A percentile compares a stretch with the other conserved stretches of the same genome.
These are phyloP conservation scores for Zymoseptoria passerinii DNA, from an alignment of 2,329 filamentous ascomycete species.

Conservation along the genomic window DNA sequence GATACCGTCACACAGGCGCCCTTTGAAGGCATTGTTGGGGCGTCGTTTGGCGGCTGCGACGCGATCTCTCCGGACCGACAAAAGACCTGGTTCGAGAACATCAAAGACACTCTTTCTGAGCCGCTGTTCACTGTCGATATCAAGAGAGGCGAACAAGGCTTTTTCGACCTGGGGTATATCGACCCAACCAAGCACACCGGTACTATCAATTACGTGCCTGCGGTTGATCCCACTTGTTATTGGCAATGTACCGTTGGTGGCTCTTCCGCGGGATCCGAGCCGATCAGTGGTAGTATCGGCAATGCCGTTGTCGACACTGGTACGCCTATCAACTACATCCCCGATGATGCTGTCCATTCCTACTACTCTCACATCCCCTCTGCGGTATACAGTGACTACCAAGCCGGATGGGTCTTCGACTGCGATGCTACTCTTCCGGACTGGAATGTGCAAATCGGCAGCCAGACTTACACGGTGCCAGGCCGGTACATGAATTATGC, in stretches of 20 bases:
- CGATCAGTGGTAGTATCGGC: conserved; percentile 33
- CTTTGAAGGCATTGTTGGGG: neutral
- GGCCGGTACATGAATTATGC: conserved; percentile 45
- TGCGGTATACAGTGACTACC: conserved; percentile 29
- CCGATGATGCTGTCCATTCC: conserved; percentile 36
- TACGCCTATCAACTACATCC: conserved; percentile 55
- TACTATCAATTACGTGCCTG: conserved; percentile 51
- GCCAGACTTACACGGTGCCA: conserved; percentile 32
- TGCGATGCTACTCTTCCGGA: conserved; percentile 36
- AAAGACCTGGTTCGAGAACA: conserved; percentile 68
- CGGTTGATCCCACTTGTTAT: conserved; percentile 57
- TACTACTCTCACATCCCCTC: conserved; percentile 39
- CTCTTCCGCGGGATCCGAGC: conserved; percentile 34
- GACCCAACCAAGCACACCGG: conserved; percentile 57
- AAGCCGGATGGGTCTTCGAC: conserved; percentile 39
- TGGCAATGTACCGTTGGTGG: conserved; percentile 57
- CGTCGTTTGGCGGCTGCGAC: neutral
- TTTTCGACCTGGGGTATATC: conserved; percentile 67
- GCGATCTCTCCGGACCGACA: conserved; percentile 29
- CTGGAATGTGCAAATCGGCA: conserved; percentile 48
- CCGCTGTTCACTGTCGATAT: conserved; percentile 66
- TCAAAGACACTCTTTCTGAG: conserved; percentile 50
- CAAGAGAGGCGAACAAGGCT: conserved; percentile 48
- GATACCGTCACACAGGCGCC: neutral
- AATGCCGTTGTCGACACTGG: conserved; percentile 46